Percentiles rank a stretch among this genome's conserved stretches.
Evolutionary conservation across 2,329 filamentous ascomycete genomes (phyloP).

Genomic region (Amauroascus verrucosus): DNA sequence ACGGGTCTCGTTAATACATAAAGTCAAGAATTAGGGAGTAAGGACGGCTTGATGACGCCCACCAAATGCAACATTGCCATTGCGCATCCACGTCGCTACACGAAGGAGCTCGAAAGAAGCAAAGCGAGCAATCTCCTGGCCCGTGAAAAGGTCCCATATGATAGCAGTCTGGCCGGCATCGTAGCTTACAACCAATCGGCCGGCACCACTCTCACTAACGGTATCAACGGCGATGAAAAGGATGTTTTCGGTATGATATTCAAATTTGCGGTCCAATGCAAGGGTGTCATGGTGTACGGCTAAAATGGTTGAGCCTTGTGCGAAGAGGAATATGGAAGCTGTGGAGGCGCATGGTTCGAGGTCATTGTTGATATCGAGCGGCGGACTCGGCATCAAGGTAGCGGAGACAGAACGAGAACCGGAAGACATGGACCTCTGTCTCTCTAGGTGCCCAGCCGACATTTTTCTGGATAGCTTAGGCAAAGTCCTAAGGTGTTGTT

Average conservation of each 20-base stretch:
- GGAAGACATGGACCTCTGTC: constrained; percentile 51
- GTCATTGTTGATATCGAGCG: constrained; percentile 34
- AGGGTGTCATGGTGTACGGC: constrained; percentile 89
- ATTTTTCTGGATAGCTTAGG: constrained; percentile 6
- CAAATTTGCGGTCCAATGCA: constrained; percentile 76
- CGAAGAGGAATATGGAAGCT: constrained; percentile 79
- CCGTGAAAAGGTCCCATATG: constrained; percentile 91
- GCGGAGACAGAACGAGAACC: constrained; percentile 48
- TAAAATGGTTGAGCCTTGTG: constrained; percentile 68
- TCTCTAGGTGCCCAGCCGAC: constrained; percentile 48
- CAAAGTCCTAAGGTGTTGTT: background rate
- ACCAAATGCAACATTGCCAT: constrained; percentile 96
- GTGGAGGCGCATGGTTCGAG: constrained; percentile 88
- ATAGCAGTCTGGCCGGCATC: constrained; percentile 85
- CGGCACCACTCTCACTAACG: constrained; percentile 73
- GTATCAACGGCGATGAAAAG: constrained; percentile 81
- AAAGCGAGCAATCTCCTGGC: constrained; percentile 84
- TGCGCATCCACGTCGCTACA: constrained; percentile 88
- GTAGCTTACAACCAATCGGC: constrained; percentile 82
- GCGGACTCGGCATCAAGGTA: constrained; percentile 33
- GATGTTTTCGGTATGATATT: constrained; percentile 72
- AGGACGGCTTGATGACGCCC: constrained; percentile 28
- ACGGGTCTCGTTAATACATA: constrained; percentile 1
- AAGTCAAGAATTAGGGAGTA: background rate
- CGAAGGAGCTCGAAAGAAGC: constrained; percentile 78